phyloP scores from a whole-genome alignment of 2,329 filamentous ascomycete species.

The Colletotrichum cordylinicola region DNA sequence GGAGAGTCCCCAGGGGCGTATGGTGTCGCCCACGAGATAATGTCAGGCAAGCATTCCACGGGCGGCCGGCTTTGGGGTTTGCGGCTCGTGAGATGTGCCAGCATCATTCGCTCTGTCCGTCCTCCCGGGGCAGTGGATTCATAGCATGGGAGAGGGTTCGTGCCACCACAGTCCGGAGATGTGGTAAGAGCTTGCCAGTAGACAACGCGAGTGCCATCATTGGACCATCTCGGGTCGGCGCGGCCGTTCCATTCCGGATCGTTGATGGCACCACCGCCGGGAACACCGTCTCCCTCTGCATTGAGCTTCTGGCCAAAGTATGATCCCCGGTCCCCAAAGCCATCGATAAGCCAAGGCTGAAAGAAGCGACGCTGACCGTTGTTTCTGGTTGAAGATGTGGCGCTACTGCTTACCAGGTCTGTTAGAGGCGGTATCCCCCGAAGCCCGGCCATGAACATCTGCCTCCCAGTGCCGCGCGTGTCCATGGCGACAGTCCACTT shows the following conservation, averaged over 20 bases:
- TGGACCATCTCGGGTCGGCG: constrained; percentile 44
- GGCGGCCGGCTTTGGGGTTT: constrained; percentile 28
- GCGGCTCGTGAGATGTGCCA: constrained; percentile 40
- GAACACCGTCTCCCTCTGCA: constrained; percentile 29
- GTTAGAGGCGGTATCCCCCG: constrained; percentile 41
- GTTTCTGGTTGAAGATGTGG: constrained; percentile 42
- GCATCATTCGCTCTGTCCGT: constrained; percentile 41
- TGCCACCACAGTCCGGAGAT: constrained; percentile 43
- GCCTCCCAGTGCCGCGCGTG: constrained; percentile 39
- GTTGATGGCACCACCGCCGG: constrained; percentile 34
- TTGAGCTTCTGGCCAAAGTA: constrained; percentile 48
- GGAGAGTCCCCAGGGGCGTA: neutral
- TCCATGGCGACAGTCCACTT: constrained; percentile 44
- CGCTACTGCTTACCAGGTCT: constrained; percentile 34
- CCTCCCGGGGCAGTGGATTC: constrained; percentile 40
- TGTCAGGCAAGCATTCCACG: neutral
- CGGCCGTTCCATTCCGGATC: constrained; percentile 49
- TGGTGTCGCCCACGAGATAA: neutral
- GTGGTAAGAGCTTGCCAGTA: constrained; percentile 42
- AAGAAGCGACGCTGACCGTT: constrained; percentile 48
- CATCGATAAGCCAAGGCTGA: constrained; percentile 44
- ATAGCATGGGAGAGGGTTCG: constrained; percentile 43
- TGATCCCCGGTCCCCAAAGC: constrained; percentile 41
- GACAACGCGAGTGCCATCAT: constrained; percentile 43
- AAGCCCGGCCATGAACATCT: constrained; percentile 40